These are phyloP conservation scores for Pontederia crassipes DNA, from an alignment of 176 grass and related monocot genomes.

Conservation along the genomic window DNA sequence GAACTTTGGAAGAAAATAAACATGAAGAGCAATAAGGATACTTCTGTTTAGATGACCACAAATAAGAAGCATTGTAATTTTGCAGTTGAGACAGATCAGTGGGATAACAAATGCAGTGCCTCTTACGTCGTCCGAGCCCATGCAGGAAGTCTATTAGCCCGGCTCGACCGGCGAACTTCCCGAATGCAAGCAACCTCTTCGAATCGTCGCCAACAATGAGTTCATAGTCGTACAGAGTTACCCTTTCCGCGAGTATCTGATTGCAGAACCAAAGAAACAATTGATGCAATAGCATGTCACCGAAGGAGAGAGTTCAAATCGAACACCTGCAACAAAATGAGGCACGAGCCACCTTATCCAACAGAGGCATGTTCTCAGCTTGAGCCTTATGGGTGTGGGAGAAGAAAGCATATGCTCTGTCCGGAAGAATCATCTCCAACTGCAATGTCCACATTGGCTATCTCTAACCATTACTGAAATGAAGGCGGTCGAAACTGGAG, in stretches of 20 bases:
- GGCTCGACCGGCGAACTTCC: slow-evolving; percentile 94
- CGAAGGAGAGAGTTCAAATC: not conserved
- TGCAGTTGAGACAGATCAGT: not conserved
- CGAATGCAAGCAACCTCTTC: slow-evolving; percentile 81
- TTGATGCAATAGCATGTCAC: not conserved
- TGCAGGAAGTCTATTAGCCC: slow-evolving; percentile 93
- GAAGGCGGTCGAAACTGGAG: not conserved
- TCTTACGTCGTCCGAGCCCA: slow-evolving; percentile 84
- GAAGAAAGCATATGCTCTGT: slow-evolving; percentile 82
- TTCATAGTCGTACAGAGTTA: slow-evolving; percentile 86
- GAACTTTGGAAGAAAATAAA: too few relatives aligned
- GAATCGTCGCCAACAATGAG: slow-evolving; percentile 69
- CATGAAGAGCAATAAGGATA: too few relatives aligned
- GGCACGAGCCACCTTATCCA: slow-evolving; percentile 58
- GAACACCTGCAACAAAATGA: not conserved
- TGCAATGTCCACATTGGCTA: slow-evolving; percentile 18
- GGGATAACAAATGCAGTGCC: not conserved
- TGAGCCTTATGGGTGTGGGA: slow-evolving; percentile 98
- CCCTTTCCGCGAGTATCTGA: slow-evolving; percentile 86
- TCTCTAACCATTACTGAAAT: not conserved
- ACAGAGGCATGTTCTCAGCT: slow-evolving; percentile 74
- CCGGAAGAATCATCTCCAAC: slow-evolving; percentile 79
- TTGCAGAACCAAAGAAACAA: not conserved
- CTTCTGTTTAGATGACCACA: too few relatives aligned
- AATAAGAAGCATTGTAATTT: too few relatives aligned